Percentiles rank a stretch among this genome's conserved stretches.
These are phyloP conservation scores for Zasmidium cellare DNA, from an alignment of 2,329 filamentous ascomycete species.

Conservation along the genomic window DNA sequence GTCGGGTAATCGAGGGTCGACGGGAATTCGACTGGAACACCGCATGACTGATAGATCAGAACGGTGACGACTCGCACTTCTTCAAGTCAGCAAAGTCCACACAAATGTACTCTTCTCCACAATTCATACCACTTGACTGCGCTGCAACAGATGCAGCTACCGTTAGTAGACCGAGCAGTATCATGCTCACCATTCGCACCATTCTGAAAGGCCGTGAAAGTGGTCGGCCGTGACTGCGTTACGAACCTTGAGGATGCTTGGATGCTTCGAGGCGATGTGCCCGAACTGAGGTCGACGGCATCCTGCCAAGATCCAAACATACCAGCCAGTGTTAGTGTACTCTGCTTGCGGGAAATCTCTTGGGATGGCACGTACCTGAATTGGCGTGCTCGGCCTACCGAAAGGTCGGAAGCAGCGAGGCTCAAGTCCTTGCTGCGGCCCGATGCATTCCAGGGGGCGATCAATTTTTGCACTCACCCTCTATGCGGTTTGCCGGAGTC, in stretches of 20 bases:
- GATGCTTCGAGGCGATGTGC: not conserved
- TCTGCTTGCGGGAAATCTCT: not conserved
- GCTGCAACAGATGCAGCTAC: not conserved
- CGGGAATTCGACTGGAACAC: conserved; percentile 12
- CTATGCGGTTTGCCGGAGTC: too few species aligned
- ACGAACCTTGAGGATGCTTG: not conserved
- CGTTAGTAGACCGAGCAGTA: not conserved
- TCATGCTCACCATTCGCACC: not conserved
- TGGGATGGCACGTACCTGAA: not conserved
- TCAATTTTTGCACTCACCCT: too few species aligned
- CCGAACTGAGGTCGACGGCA: not conserved
- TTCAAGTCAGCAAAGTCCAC: not conserved
- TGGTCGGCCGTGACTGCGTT: not conserved
- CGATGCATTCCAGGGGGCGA: not conserved
- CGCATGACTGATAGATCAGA: conserved; percentile 13
- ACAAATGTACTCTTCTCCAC: too few species aligned
- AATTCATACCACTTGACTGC: not conserved
- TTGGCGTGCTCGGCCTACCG: not conserved
- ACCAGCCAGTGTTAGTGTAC: not conserved
- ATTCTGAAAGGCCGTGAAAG: not conserved
- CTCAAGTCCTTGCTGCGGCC: not conserved
- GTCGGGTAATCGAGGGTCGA: conserved; percentile 12
- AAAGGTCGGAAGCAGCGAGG: not conserved
- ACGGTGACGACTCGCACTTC: conserved; percentile 19
- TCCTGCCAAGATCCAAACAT: not conserved